Base-by-base conservation (phyloP, 345 rosid species). In the Populus alba region DNA sequence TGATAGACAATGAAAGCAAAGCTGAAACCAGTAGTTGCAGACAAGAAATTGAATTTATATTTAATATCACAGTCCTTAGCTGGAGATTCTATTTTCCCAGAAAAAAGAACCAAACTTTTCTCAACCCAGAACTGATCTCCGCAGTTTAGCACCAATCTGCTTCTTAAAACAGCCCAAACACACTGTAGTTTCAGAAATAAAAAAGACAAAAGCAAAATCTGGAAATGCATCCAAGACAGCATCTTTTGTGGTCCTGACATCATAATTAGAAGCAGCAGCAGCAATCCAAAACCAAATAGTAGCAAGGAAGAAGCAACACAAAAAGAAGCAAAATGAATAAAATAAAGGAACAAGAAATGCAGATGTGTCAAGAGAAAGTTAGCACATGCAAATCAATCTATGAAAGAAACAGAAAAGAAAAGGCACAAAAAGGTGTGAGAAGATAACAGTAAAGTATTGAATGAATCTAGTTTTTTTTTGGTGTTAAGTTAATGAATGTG, bases 41-140 rank as follows among this genome's bases (percentile, higher is more conserved):
- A 61, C 33, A 22, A 45, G 45, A 71, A 70, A 70, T 43, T 29
- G 16, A 18, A 17, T 53, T 33, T 47, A 13, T 23, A 78, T 31
- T 55, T 27, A 70, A 63, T 47, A 57, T 47, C 47, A 37, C 39
- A 25, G 55, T 37, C 76, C 23, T 17, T 49, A 41, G 67, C 29
- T 45, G 29, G 23, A 71, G 49, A 76, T 67, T 35, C 23, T 22
- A 23, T 27, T 16, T 39, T 27, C 12, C 12, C 29, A 37, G 43
- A 57, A 29, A 41, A 20, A 17, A 5, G 17, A 53, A 37, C 6
- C 45, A 22, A 70, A 22, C 68, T 70, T 57, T 70, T 38, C 77
- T 11, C 66, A 47, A 51, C 66, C 71, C 71, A 78, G 29, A 72
- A 66, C 76, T 71, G 63, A 77, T 71, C 39, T 37, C 31, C 62